These are phyloP conservation scores for Excoecaria agallocha DNA, from an alignment of 345 rosid genomes.

Conservation along the genomic window DNA sequence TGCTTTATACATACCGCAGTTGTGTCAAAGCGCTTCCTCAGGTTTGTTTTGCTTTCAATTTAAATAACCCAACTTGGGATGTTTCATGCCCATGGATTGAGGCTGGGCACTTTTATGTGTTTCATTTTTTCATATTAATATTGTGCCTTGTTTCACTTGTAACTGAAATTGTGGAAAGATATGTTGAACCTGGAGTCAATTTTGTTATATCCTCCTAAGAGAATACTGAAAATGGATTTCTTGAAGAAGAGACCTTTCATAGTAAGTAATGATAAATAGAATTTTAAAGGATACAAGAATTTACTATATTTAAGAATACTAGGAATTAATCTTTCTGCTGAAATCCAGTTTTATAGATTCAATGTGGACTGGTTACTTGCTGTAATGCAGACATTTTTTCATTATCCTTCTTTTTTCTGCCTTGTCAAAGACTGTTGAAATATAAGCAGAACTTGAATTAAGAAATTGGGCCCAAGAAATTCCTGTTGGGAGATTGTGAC, in stretches of 20 bases:
- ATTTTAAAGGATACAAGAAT: background rate
- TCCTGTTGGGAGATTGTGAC: background rate
- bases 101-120: background rate
- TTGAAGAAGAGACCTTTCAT: background rate
- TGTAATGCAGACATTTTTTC: background rate
- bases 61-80: background rate
- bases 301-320: background rate
- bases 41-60: slow-evolving; percentile 39
- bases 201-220: background rate
- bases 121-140: background rate
- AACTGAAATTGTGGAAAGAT: slow-evolving; percentile 4
- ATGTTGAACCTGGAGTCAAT: background rate
- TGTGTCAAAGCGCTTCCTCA: slow-evolving; percentile 99
- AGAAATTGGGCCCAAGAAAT: background rate
- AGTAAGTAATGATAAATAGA: background rate
- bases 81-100: background rate
- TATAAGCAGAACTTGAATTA: background rate
- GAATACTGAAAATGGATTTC: background rate
- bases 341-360: background rate
- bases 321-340: background rate
- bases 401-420: background rate
- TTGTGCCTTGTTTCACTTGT: background rate
- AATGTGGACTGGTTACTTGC: background rate
- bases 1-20: slow-evolving; percentile 94
- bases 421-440: background rate